Base-by-base conservation (phyloP, 306 rosid species). In the Mucuna pruriens region DNA sequence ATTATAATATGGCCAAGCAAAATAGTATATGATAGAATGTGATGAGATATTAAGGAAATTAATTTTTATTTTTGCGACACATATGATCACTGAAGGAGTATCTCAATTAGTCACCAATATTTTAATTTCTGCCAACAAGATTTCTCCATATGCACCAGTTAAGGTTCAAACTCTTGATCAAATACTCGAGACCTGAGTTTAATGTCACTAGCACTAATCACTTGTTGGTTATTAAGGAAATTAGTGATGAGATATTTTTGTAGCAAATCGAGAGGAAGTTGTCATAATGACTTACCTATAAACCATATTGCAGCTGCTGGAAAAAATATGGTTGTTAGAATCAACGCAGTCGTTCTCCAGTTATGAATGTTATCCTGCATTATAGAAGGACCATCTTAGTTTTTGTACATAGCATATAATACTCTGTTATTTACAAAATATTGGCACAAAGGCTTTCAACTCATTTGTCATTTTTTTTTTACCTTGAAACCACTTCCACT, bases 291-390 rank as follows among this genome's bases (percentile, higher is more conserved):
- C 82, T 85, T 64, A 94, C 98, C 99, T 4, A 83, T 71, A 31
- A 95, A 95, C 99, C 99, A 95, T 80, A 93, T 75, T 42, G 19
- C 82, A 25, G 97, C 92, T 66, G 99, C 90, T 13, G 89, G 92
- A 34, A 95, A 89, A 65, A 92, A 83, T 85, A 95, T 34, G 7
- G 94, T 81, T 11, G 97, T 91, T 75, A 95, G 89, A 80, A 91
- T 84, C 86, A 95, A 89, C 10, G 97, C 74, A 13, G 94, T 91
- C 8, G 67, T 76, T 80, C 99, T 90, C 99, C 99, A 95, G 84
- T 92, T 89, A 76, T 95, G 61, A 23, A 92, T 36, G 19, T 19
- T 25, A 82, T 92, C 97, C 97, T 95, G 95, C 87, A 90, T 20
- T 33, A 74, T 22, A 52, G 44, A 66, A 29, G 25, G 9, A 23